These are phyloP conservation scores for Periconia sp. DNA, from an alignment of 2,329 filamentous ascomycete genomes.

Conservation along the genomic window DNA sequence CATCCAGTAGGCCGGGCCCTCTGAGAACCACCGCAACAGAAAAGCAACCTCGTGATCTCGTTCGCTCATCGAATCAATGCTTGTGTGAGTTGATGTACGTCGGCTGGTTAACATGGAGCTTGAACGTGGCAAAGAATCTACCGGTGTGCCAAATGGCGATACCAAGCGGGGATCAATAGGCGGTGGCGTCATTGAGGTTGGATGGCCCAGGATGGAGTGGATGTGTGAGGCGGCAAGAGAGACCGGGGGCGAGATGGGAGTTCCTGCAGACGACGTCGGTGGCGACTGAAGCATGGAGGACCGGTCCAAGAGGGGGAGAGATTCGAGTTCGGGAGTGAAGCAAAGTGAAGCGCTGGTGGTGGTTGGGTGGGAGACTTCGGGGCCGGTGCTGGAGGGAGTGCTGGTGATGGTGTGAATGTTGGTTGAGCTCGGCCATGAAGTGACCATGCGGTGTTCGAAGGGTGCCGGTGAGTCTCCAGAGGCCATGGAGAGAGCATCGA, in stretches of 20 bases:
- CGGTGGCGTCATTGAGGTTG: conserved; percentile 35
- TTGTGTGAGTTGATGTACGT: conserved; percentile 28
- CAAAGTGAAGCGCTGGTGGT: conserved; percentile 49
- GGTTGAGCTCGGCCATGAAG: conserved; percentile 35
- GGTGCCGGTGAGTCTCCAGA: conserved; percentile 41
- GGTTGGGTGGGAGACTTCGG: conserved; percentile 61
- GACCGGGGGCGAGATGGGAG: conserved; percentile 50
- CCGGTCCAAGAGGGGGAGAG: conserved; percentile 26
- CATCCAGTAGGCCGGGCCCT: conserved; percentile 67
- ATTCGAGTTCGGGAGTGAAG: conserved; percentile 36
- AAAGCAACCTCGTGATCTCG: conserved; percentile 65
- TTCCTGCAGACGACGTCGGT: conserved; percentile 34
- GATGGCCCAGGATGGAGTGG: conserved; percentile 58
- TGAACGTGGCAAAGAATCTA: conserved; percentile 31
- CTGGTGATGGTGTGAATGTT: conserved; percentile 34
- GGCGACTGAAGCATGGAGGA: conserved; percentile 35
- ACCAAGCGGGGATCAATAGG: conserved; percentile 43
- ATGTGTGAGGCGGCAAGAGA: conserved; percentile 57
- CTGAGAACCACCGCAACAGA: conserved; percentile 65
- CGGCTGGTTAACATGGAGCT: conserved; percentile 30
- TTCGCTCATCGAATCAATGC: conserved; percentile 28
- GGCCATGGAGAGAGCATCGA: conserved; percentile 37
- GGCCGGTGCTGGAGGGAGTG: conserved; percentile 52
- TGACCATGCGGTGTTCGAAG: conserved; percentile 31
- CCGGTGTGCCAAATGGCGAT: conserved; percentile 35